Conservation (phyloP, 1,139 yeast genomes). For the Candida dubliniensis region DNA sequence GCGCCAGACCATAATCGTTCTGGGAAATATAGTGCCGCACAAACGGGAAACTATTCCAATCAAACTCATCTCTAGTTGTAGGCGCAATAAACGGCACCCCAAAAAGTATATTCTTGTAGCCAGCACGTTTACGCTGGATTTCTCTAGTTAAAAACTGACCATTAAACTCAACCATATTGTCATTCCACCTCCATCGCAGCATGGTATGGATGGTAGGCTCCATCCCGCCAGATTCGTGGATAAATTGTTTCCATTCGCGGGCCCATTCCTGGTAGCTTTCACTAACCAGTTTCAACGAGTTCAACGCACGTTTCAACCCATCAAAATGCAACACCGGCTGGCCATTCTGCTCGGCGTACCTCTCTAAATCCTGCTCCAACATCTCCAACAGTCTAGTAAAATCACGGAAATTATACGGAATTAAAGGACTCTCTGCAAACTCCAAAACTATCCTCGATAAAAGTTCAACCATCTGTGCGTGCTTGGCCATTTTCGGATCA, state of each 20-base stretch:
- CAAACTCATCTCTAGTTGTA: conserved; percentile 24
- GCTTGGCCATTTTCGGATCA: conserved; percentile 60
- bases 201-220: conserved; percentile 74
- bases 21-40: conserved; percentile 62
- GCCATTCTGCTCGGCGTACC: conserved; percentile 15
- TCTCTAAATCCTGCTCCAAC: conserved; percentile 49
- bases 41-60: conserved; percentile 74
- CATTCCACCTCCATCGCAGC: conserved; percentile 80
- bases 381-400: conserved; percentile 47
- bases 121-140: conserved; percentile 56
- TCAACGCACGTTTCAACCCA: conserved; percentile 25
- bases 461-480: conserved; percentile 57
- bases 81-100: conserved; percentile 72
- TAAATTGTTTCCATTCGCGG: conserved; percentile 52
- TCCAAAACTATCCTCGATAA: conserved; percentile 54
- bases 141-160: conserved; percentile 47
- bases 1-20: conserved; percentile 56
- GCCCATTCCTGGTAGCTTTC: conserved; percentile 43
- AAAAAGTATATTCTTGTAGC: conserved; percentile 66
- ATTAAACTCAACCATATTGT: conserved; percentile 58
- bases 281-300: conserved; percentile 24
- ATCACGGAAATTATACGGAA: conserved; percentile 64
- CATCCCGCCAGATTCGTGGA: conserved; percentile 36
- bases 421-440: conserved; percentile 69
- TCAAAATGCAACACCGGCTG: conserved; percentile 33